phyloP scores from a whole-genome alignment of 768 basidiomycete genomes.

The Leccinum disarticulatum region DNA sequence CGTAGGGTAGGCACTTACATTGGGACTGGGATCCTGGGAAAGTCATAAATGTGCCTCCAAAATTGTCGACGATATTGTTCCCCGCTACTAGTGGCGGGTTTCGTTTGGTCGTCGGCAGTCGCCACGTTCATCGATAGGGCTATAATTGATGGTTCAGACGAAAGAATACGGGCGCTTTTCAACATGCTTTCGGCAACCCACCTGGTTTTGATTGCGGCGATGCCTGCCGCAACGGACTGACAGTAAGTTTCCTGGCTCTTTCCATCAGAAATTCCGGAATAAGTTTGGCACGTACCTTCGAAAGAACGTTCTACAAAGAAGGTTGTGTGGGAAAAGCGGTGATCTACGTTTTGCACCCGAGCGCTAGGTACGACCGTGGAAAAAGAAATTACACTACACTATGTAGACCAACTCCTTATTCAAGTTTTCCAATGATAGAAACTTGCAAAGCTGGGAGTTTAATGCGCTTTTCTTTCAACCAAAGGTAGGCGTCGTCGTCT shows the following conservation, averaged over 20 bases:
- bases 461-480: too few species aligned
- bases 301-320: slow-evolving; percentile 18
- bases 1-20: slow-evolving; percentile 14
- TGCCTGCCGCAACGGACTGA: neutral
- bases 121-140: slow-evolving; percentile 8
- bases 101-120: neutral
- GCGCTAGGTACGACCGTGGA: neutral
- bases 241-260: neutral
- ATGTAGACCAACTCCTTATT: too few species aligned
- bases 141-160: neutral
- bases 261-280: slow-evolving; percentile 20
- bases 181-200: neutral
- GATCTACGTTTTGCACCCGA: neutral
- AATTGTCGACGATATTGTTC: neutral
- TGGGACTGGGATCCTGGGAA: slow-evolving; percentile 21
- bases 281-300: neutral
- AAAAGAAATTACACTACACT: too few species aligned
- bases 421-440: too few species aligned
- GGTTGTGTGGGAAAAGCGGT: slow-evolving; percentile 2
- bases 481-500: too few species aligned
- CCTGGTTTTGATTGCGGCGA: neutral
- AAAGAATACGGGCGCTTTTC: neutral
- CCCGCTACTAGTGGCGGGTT: neutral
- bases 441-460: too few species aligned
- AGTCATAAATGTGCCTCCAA: neutral